Evolutionary conservation across 1,284 basidiomycete genomes (phyloP).

Genomic region (Blastosporella zonata): DNA sequence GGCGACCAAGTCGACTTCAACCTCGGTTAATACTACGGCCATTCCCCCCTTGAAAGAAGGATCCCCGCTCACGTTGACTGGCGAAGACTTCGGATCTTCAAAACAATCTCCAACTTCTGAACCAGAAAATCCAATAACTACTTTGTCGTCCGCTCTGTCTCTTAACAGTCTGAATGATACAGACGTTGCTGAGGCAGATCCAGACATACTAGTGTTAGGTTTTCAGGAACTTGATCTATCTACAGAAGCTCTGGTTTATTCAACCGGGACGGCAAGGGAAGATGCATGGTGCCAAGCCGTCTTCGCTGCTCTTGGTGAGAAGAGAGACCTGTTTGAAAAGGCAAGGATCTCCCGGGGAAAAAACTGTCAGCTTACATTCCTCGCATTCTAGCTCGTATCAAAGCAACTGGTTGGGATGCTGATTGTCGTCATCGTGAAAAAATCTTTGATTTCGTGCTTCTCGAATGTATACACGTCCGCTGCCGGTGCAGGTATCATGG

Average conservation of each 20-base stretch:
- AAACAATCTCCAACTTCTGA: background rate
- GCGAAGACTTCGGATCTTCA: conserved; percentile 21
- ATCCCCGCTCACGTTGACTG: conserved; percentile 25
- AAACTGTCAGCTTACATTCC: background rate
- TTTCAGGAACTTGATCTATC: conserved; percentile 79
- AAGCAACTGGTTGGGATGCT: conserved; percentile 80
- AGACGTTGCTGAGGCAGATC: conserved; percentile 33
- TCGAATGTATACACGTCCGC: conserved; percentile 46
- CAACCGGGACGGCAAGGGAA: conserved; percentile 56
- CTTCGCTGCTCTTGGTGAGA: conserved; percentile 69
- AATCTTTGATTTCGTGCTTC: conserved; percentile 46
- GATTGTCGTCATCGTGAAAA: conserved; percentile 62
- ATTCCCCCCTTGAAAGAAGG: conserved; percentile 23
- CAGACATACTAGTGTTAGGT: conserved; percentile 66
- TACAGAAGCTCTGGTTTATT: conserved; percentile 68
- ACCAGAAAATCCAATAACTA: background rate
- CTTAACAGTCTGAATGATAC: background rate
- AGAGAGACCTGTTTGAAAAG: conserved; percentile 60
- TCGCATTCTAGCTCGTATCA: conserved; percentile 51
- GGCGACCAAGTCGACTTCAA: conserved; percentile 17
- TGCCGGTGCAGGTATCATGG: conserved; percentile 69
- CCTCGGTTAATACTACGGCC: conserved; percentile 2
- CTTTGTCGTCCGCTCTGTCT: background rate
- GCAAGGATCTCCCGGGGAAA: conserved; percentile 22
- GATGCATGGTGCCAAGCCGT: conserved; percentile 66